These are phyloP conservation scores for Microglena sp. DNA, from an alignment of 139 green algal species.

Conservation along the genomic window DNA sequence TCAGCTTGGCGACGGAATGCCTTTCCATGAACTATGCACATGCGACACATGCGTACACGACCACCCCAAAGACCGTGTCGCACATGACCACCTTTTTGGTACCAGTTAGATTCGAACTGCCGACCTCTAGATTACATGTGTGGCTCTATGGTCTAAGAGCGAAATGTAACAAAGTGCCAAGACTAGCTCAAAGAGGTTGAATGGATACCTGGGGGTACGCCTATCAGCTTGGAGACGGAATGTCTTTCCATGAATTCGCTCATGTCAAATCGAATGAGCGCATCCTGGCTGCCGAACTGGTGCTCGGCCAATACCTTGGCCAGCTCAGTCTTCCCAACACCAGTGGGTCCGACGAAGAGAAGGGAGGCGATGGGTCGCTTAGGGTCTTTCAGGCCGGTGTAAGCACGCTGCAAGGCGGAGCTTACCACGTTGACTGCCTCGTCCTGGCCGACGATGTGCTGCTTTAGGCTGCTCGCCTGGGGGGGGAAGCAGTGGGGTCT, in stretches of 20 bases:
- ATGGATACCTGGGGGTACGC: constrained; percentile 67
- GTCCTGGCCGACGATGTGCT: constrained; percentile 66
- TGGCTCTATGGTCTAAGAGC: too few species aligned
- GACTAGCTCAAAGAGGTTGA: too few species aligned
- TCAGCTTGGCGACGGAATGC: constrained; percentile 72
- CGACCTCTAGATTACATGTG: too few species aligned
- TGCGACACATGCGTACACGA: too few species aligned
- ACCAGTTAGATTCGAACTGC: too few species aligned
- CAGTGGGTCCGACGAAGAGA: constrained; percentile 95
- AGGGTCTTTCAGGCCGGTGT: constrained; percentile 79
- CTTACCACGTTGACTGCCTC: constrained; percentile 80
- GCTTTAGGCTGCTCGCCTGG: constrained; percentile 26
- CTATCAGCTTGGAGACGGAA: constrained; percentile 72
- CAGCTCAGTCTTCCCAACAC: constrained; percentile 98
- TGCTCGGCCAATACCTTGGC: constrained; percentile 79
- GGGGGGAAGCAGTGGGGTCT: neutral
- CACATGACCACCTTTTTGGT: too few species aligned
- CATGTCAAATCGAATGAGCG: constrained; percentile 93
- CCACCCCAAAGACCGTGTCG: too few species aligned
- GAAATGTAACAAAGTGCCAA: too few species aligned
- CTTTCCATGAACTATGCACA: constrained; percentile 99
- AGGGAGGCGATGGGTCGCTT: constrained; percentile 86
- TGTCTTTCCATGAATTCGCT: constrained; percentile 96
- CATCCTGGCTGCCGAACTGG: constrained; percentile 56
- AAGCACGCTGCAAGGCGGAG: constrained; percentile 84